Base-by-base conservation (phyloP, 495 filamentous ascomycete species). In the Glonium stellatum region DNA sequence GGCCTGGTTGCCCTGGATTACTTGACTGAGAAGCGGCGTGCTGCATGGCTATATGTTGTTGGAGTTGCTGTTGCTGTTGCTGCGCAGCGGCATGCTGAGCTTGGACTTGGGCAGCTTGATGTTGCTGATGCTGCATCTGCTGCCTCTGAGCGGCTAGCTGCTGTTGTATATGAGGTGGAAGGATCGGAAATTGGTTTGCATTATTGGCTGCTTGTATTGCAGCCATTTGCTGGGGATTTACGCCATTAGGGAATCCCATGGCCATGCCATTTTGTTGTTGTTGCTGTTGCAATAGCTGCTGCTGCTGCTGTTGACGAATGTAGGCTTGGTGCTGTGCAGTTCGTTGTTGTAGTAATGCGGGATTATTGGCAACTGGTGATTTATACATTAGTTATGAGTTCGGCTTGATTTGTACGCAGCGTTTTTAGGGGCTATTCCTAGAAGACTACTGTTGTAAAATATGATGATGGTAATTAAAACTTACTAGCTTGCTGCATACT, bases 301-400 rank as follows among this genome's bases (percentile, higher is more conserved):
- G 54, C 44, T 67, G 66, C 51, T 80, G 77, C n/a, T 67, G 78
- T 63, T 70, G 78, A 31, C 59, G 61, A 51, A 63, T 47, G 1
- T 74, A 71, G 2, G 70, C 65, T 72, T 67, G 79, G 39, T 75
- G 73, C 41, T 66, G 72, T 47, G 74, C 73, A 1, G 60, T 66
- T n/a, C 66, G 69, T 51, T 75, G 78, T 37, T 80, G 78, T 31
- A 84, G 57, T 31, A 79, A 62, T 50, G 77, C 74, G 11, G 79
- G 80, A 60, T 83, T 83, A 46, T 80, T 79, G 19, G 75, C 65
- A 59, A 80, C 79, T 79, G 13, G n/a, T n/a, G 18, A 44, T 2
- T 1, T 18, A 44, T 15, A 44, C 13, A 44, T 44, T 44, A 44
- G 39, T 44, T 6, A 31, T 2, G 27, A 31, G 6, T 31, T 31